A percentile compares a stretch with the other conserved stretches of the same genome.
phyloP scores from a whole-genome alignment of 108 stramenopile species.

The Nitzschia sp. region DNA sequence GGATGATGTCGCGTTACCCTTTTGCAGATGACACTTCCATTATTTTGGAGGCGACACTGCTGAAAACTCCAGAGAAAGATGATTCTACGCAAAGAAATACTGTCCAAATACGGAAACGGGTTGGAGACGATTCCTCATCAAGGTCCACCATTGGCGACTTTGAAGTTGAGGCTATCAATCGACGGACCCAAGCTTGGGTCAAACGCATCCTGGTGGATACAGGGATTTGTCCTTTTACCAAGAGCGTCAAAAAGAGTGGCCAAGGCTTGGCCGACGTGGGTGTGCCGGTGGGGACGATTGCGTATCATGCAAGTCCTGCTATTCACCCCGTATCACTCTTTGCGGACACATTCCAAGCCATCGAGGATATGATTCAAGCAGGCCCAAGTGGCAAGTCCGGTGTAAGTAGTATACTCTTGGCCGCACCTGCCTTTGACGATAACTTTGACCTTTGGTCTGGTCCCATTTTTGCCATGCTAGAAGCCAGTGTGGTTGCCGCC shows the following conservation, averaged over 20 bases:
- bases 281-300: slow-evolving; percentile 65
- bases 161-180: slow-evolving; percentile 37
- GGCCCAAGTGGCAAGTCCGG: slow-evolving; percentile 61
- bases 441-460: slow-evolving; percentile 72
- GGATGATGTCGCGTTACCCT: slow-evolving; percentile 15
- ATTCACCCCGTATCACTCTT: slow-evolving; percentile 47
- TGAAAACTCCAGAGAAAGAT: no score
- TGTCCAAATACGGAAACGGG: background rate
- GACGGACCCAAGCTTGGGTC: slow-evolving; percentile 75
- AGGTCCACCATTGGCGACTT: no score
- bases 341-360: slow-evolving; percentile 71
- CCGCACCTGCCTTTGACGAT: slow-evolving; percentile 76
- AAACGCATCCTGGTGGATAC: slow-evolving; percentile 66
- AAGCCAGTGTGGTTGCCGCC: slow-evolving; percentile 70
- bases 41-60: background rate
- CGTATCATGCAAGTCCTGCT: slow-evolving; percentile 58
- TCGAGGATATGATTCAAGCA: slow-evolving; percentile 65
- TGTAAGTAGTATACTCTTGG: slow-evolving; percentile 71
- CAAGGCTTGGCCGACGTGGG: slow-evolving; percentile 71
- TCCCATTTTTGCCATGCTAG: slow-evolving; percentile 80
- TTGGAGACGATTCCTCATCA: background rate
- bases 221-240: slow-evolving; percentile 80
- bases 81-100: background rate
- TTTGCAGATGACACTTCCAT: background rate
- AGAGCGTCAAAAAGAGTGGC: slow-evolving; percentile 58